A percentile compares a stretch with the other conserved stretches of the same genome.
These are phyloP conservation scores for Dichomitus squalens DNA, from an alignment of 1,284 basidiomycete genomes.

Conservation along the genomic window DNA sequence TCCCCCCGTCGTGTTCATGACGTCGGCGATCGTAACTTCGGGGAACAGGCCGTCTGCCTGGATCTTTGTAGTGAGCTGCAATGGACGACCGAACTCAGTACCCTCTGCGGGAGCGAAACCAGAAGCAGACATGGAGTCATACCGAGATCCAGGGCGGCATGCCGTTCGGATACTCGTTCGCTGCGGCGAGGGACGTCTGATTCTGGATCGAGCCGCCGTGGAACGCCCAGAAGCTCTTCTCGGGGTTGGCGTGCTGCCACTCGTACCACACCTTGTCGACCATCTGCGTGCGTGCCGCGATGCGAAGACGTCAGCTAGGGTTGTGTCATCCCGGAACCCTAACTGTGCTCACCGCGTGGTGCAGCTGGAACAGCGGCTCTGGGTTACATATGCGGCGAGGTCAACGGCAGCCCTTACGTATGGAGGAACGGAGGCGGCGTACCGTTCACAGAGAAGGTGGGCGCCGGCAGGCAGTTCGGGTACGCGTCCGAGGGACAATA, in stretches of 20 bases:
- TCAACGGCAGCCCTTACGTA: not conserved
- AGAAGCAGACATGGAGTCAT: slow-evolving; percentile 13
- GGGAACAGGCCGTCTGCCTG: slow-evolving; percentile 37
- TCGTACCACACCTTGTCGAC: slow-evolving; percentile 43
- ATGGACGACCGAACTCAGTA: not conserved
- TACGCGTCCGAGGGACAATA: slow-evolving; percentile 29
- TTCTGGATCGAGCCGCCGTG: slow-evolving; percentile 36
- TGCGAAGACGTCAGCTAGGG: not conserved
- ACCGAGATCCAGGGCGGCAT: slow-evolving; percentile 35
- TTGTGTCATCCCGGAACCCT: not conserved
- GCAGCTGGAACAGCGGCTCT: slow-evolving; percentile 43
- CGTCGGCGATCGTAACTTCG: slow-evolving; percentile 31
- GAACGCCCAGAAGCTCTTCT: slow-evolving; percentile 32
- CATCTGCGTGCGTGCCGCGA: slow-evolving; percentile 31
- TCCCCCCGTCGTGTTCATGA: slow-evolving; percentile 37
- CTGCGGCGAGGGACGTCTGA: slow-evolving; percentile 27
- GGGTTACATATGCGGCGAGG: not conserved
- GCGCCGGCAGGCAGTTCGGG: slow-evolving; percentile 17
- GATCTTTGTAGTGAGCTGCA: slow-evolving; percentile 32
- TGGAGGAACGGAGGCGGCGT: not conserved
- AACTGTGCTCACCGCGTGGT: slow-evolving; percentile 36
- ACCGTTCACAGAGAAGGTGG: slow-evolving; percentile 36
- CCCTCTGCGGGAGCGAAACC: not conserved
- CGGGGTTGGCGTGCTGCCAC: slow-evolving; percentile 36
- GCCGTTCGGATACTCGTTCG: slow-evolving; percentile 36